Evolutionary conservation across 2,329 filamentous ascomycete genomes (phyloP).

Genomic region (Pseudogymnoascus sp.): DNA sequence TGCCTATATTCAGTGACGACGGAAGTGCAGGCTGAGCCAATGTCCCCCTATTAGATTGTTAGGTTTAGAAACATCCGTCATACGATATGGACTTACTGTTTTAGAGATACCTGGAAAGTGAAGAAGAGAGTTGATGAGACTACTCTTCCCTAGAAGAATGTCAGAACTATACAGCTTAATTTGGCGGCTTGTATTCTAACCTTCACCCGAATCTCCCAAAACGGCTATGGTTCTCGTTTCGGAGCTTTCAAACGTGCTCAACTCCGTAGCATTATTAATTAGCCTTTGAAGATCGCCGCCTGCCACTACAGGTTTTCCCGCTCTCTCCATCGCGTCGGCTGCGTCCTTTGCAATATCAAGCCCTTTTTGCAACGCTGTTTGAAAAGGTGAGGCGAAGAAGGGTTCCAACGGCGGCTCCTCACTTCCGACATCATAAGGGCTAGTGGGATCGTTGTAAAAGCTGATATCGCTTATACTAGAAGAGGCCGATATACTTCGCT

Average conservation of each 20-base stretch:
- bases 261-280: constrained; percentile 14
- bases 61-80: not conserved
- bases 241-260: constrained; percentile 17
- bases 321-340: constrained; percentile 13
- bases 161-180: constrained; percentile 10
- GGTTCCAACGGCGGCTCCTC: constrained; percentile 17
- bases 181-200: not conserved
- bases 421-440: constrained; percentile 15
- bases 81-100: constrained; percentile 17
- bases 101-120: constrained; percentile 26
- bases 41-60: constrained; percentile 22
- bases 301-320: constrained; percentile 11
- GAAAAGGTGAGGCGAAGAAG: constrained; percentile 16
- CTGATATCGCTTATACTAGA: constrained; percentile 12
- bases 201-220: constrained; percentile 1
- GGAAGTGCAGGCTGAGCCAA: constrained; percentile 30
- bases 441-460: constrained; percentile 10
- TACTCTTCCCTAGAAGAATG: constrained; percentile 25
- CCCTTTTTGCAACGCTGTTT: constrained; percentile 14
- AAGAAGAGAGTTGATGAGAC: constrained; percentile 32
- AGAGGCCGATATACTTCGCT: constrained; percentile 16
- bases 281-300: constrained; percentile 14
- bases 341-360: constrained; percentile 16
- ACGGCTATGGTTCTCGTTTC: constrained; percentile 19
- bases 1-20: constrained; percentile 32